Percentiles rank a stretch among this genome's conserved stretches.
Evolutionary conservation across 306 rosid genomes (phyloP).

Genomic region (Quercus variabilis): DNA sequence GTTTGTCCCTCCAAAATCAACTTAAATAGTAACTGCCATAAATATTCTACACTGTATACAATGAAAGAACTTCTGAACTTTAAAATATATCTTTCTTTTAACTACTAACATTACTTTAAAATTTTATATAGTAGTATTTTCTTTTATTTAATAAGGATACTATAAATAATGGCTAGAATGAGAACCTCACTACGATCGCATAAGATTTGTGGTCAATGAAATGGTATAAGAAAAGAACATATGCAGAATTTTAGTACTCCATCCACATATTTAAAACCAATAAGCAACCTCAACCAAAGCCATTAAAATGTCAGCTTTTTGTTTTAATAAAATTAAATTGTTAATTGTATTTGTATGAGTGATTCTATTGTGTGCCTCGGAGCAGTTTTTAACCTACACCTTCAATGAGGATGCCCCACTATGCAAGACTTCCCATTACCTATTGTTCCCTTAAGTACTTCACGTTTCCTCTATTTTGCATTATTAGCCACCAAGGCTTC

Average conservation of each 20-base stretch:
- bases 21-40: slow-evolving; percentile 10
- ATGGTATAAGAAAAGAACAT: too few species aligned
- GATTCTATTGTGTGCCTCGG: too few species aligned
- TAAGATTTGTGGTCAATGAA: not conserved
- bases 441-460: not conserved
- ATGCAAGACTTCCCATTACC: too few species aligned
- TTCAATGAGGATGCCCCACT: too few species aligned
- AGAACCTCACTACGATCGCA: not conserved
- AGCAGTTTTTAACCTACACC: too few species aligned
- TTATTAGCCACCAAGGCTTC: slow-evolving; percentile 7
- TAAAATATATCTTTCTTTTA: not conserved
- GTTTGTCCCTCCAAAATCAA: slow-evolving; percentile 7
- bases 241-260: not conserved
- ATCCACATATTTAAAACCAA: not conserved
- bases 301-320: not conserved
- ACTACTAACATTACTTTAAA: not conserved
- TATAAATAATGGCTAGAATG: not conserved
- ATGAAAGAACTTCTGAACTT: not conserved
- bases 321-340: too few species aligned
- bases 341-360: too few species aligned
- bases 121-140: not conserved
- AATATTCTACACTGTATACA: not conserved
- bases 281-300: not conserved
- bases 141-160: not conserved
- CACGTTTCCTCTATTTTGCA: not conserved